Base-by-base conservation (phyloP, 352 stramenopile species). In the Plasmopara muralis region DNA sequence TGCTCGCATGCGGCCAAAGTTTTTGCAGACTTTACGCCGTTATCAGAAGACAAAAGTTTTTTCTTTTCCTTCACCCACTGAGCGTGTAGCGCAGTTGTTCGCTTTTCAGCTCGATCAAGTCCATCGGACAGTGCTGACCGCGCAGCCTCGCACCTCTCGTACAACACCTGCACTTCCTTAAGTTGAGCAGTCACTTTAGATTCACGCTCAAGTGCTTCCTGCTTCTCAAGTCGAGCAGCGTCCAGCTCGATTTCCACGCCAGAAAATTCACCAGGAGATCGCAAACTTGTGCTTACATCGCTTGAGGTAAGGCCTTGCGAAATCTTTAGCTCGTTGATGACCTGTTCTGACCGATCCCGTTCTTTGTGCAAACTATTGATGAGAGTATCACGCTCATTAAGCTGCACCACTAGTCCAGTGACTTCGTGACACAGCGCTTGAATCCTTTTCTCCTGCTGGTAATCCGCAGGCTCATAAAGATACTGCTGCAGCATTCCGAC, bases 331-430 rank as follows among this genome's bases (percentile, higher is more conserved):
- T 74, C 57, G 42, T 77, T 74, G 20, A 83, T 57, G 38, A 65
- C 49, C 9, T 63, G 69, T 14, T 48, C 62, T 8, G 66, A 77
- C 43, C 66, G 67, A 39, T 85, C 63, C 1, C 68, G 64, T 44
- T 85, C 77, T 25, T 73, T 59, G 20, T 79, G 64, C 14, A 90
- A 53, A 30, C 61, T 84, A 34, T 74, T 55, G 48, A 88, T 87
- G 41, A 76, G 53, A 15, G 62, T 66, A 49, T 90, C 73, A 0
- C 70, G 65, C 33, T 90, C 63, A 10, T 62, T 25, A 3, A 25
- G 20, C 20, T 25, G 20, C 20, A 25, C 3, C 20, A 25, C 20
- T 25, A 25, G 20, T 25, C 20, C 20, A 25, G 20, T 25, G 3
- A 25, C 20, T 25, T 25, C 20, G 20, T 3, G 20, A 25, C 20